A percentile compares a stretch with the other conserved stretches of the same genome.
Evolutionary conservation across 2,329 filamentous ascomycete genomes (phyloP).

Genomic region (Botrytis fabae): DNA sequence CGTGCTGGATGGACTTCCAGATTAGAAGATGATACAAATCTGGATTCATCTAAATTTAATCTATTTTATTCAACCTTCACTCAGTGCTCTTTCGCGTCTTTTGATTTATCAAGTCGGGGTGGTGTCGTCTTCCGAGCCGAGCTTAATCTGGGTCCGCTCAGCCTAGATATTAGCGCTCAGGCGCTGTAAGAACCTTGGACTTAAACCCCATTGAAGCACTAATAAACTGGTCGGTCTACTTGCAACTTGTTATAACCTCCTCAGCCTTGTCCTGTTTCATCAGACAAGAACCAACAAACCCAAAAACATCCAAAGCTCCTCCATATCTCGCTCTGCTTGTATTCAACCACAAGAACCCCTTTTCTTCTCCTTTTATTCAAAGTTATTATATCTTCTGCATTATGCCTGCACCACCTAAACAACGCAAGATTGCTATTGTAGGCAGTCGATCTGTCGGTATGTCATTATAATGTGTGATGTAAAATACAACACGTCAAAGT

Average conservation of each 20-base stretch:
- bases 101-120: background rate
- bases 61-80: background rate
- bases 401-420: constrained; percentile 57
- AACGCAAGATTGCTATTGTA: constrained; percentile 93
- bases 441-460: constrained; percentile 88
- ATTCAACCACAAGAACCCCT: background rate
- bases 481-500: constrained; percentile 21
- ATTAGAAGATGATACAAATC: background rate
- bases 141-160: constrained; percentile 18
- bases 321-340: constrained; percentile 6
- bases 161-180: constrained; percentile 17
- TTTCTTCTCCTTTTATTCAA: background rate
- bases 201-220: background rate
- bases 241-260: background rate
- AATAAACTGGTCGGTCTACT: background rate
- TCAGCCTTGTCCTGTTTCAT: constrained; percentile 2
- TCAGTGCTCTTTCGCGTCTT: background rate
- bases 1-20: background rate
- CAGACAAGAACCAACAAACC: constrained; percentile 12
- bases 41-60: background rate
- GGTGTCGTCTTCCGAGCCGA: constrained; percentile 14
- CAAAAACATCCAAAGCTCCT: constrained; percentile 14
- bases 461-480: constrained; percentile 39
- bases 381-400: background rate
- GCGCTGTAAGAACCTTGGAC: constrained; percentile 3